Conservation (phyloP, 1,284 basidiomycete genomes). For the Sporisorium sorghi region DNA sequence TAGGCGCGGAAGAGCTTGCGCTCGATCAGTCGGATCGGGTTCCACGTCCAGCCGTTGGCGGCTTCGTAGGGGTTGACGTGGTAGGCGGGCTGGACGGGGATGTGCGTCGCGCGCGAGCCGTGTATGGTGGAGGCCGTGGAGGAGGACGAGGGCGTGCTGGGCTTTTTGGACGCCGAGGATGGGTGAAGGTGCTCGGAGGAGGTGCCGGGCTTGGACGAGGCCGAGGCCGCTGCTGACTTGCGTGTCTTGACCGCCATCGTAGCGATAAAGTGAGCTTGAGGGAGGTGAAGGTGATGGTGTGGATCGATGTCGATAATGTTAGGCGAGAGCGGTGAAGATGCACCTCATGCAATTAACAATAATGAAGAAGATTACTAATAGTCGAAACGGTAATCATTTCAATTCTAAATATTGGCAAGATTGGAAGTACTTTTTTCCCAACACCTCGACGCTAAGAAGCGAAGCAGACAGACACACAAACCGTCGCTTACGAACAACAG, state of each 20-base stretch:
- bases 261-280: neutral
- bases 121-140: slow-evolving; percentile 21
- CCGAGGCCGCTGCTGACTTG: slow-evolving; percentile 12
- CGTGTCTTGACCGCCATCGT: slow-evolving; percentile 32
- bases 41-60: slow-evolving; percentile 30
- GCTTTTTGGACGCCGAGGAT: slow-evolving; percentile 18
- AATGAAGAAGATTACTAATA: no score
- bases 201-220: slow-evolving; percentile 9
- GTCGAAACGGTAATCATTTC: no score
- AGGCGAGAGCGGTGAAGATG: neutral
- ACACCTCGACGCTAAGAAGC: no score
- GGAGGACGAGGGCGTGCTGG: slow-evolving; percentile 18
- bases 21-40: slow-evolving; percentile 46
- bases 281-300: neutral
- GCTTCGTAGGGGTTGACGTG: slow-evolving; percentile 7
- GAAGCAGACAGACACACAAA: no score
- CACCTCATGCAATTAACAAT: no score
- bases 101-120: slow-evolving; percentile 10
- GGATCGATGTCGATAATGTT: no score
- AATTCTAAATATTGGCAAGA: no score
- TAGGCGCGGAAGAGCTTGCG: slow-evolving; percentile 46
- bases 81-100: slow-evolving; percentile 14
- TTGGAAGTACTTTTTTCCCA: no score
- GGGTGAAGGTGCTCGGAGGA: slow-evolving; percentile 24
- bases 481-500: neutral